Evolutionary conservation across 768 basidiomycete genomes (phyloP).

Genomic region (Dacryopinax spathularia): DNA sequence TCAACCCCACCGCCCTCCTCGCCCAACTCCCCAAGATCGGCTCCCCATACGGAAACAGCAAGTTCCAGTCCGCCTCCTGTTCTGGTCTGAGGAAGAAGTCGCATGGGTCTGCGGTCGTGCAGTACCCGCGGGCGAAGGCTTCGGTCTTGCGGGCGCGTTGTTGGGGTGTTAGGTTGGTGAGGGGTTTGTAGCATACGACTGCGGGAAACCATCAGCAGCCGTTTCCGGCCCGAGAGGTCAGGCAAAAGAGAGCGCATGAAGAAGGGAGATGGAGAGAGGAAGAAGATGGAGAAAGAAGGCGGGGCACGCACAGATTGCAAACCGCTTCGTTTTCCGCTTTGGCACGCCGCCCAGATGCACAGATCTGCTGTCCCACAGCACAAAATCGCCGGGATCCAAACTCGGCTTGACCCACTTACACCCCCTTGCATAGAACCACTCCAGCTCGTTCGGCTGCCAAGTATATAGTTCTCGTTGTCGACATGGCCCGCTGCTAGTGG

Average conservation of each 20-base stretch:
- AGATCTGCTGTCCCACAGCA: constrained; percentile 20
- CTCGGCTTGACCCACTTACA: constrained; percentile 20
- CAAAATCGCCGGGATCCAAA: constrained; percentile 20
- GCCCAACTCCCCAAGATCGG: background rate
- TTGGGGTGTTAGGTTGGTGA: constrained; percentile 13
- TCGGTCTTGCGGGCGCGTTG: constrained; percentile 9
- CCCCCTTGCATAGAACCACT: constrained; percentile 21
- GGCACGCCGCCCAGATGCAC: constrained; percentile 16
- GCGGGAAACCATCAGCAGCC: no score
- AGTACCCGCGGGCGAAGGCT: constrained; percentile 14
- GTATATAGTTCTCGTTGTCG: constrained; percentile 6
- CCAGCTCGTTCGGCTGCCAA: constrained; percentile 14
- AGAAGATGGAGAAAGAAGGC: no score
- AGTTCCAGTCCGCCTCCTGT: background rate
- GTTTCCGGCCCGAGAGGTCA: no score
- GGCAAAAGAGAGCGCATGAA: no score
- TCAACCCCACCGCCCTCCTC: background rate
- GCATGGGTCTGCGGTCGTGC: constrained; percentile 15
- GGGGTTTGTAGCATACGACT: constrained; percentile 17
- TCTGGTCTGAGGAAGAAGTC: background rate
- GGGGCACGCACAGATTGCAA: constrained; percentile 16
- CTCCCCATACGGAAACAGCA: background rate
- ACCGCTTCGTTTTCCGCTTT: constrained; percentile 11
- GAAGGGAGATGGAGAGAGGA: no score
- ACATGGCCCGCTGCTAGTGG: constrained; percentile 16